Evolutionary conservation across 768 basidiomycete species (phyloP).

Genomic region (Leucosporidium yakuticum): DNA sequence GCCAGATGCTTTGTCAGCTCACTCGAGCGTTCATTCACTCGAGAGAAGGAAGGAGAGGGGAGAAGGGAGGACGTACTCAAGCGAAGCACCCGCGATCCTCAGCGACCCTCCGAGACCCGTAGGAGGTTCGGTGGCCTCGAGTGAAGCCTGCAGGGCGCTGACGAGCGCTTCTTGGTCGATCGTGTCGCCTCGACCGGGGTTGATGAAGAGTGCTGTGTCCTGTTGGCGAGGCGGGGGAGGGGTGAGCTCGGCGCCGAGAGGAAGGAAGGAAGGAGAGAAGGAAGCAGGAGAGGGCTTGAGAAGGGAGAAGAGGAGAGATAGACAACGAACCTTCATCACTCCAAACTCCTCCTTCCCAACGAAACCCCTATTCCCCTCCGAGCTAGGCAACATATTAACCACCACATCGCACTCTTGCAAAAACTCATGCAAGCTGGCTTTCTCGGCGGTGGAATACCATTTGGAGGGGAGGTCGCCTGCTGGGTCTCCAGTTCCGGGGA

Average conservation of each 20-base stretch:
- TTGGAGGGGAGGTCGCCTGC: background rate
- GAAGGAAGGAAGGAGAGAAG: background rate
- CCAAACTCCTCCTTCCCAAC: background rate
- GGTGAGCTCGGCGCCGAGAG: background rate
- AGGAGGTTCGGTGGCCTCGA: background rate
- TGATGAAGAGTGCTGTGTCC: conserved; percentile 41
- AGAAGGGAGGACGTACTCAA: background rate
- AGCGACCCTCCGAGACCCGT: background rate
- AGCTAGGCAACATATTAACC: background rate
- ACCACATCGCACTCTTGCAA: background rate
- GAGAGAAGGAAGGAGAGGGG: too few species aligned
- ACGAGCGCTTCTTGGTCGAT: conserved; percentile 23
- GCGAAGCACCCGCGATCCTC: background rate
- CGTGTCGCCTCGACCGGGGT: conserved; percentile 41
- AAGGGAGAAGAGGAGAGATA: background rate
- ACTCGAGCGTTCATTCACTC: background rate
- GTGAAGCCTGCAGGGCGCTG: background rate
- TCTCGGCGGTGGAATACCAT: background rate
- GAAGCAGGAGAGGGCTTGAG: too few species aligned
- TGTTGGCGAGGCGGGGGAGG: too few species aligned
- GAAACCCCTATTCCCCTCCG: background rate
- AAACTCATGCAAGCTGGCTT: background rate
- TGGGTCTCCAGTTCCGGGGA: conserved; percentile 13
- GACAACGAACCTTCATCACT: conserved; percentile 19
- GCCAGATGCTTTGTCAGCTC: background rate